Evolutionary conservation across 345 rosid genomes (phyloP).

Genomic region (Aethionema arabicum): DNA sequence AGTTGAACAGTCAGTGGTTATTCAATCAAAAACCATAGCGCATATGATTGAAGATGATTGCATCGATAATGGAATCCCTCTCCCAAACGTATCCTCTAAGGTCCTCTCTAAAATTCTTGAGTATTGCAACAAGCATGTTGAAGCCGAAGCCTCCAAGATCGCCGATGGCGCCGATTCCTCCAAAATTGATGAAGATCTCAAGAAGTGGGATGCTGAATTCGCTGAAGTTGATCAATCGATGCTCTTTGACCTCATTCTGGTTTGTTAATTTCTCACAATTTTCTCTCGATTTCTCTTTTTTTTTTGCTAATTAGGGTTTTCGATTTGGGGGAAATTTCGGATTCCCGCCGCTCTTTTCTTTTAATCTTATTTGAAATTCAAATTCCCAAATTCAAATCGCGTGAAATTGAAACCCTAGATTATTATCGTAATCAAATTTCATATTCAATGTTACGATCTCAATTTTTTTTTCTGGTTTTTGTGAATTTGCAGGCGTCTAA

Average conservation of each 20-base stretch:
- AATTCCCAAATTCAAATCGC: too few relatives aligned
- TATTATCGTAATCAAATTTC: not conserved
- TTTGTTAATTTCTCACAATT: slow-evolving; percentile 8
- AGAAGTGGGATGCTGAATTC: slow-evolving; percentile 68
- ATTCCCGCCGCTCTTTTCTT: not conserved
- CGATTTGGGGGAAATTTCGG: slow-evolving; percentile 25
- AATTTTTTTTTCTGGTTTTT: not conserved
- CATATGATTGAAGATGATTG: slow-evolving; percentile 70
- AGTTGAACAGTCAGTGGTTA: slow-evolving; percentile 66
- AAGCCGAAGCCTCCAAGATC: slow-evolving; percentile 36
- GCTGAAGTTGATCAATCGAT: slow-evolving; percentile 70
- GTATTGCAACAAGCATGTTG: slow-evolving; percentile 77
- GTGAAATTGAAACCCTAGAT: not conserved
- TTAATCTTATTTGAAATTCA: not conserved
- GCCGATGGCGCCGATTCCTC: slow-evolving; percentile 32
- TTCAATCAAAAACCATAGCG: slow-evolving; percentile 58
- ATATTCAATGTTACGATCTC: not conserved
- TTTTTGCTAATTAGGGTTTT: slow-evolving; percentile 21
- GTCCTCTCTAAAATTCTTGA: slow-evolving; percentile 77
- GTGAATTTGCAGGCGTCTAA: slow-evolving; percentile 58
- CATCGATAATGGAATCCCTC: slow-evolving; percentile 57
- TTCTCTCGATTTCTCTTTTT: not conserved
- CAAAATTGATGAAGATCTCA: slow-evolving; percentile 45
- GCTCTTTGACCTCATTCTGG: slow-evolving; percentile 74
- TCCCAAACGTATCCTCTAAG: slow-evolving; percentile 71